Base-by-base conservation (phyloP, 1,284 basidiomycete species). In the Ustilago hordei region DNA sequence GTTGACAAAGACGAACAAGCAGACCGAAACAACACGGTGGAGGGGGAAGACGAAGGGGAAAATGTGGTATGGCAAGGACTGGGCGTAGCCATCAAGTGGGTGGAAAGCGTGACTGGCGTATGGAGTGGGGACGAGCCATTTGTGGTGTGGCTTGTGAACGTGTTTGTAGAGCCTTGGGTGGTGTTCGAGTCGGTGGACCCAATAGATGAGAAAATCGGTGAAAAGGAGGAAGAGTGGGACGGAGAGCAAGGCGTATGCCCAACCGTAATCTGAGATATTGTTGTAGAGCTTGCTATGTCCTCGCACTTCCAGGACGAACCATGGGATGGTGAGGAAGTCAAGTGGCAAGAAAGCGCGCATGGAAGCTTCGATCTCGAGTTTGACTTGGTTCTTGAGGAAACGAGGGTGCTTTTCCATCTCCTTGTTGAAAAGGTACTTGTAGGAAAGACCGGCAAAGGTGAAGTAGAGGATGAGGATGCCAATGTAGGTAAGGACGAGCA, bases 41-140 rank as follows among this genome's bases (percentile, higher is more conserved):
- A 98, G 88, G 0, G 96, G 96, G 89, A 98, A 95, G 56, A 97
- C 50, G 88, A 92, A 95, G 81, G 94, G 90, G 88, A 96, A 97
- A 75, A 96, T 83, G 87, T 99, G 96, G 87, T 99, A 98, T 2
- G 96, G 96, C 6, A 98, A 86, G 11, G 94, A 95, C 87, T 99
- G 97, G 23, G 91, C 86, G 86, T 94, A 99, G 2, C 96, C 96
- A 87, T 99, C 96, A 23, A 98, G 86, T 0, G 95, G 94, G 88
- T 99, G 95, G 91, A 99, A 99, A 0, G 96, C 96, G 85, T 98
- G 93, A 39, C 95, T 95, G 31, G 97, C 94, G 82, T 93, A 99
- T 0, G 96, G 96, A 0, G 96, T 98, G 7, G 96, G 95, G 65
- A 99, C 94, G 80, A 98, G 89, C 97, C 97, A 99, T 87, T 94